Base-by-base conservation (phyloP, 495 filamentous ascomycete species). In the Aspergillus bridgeri region DNA sequence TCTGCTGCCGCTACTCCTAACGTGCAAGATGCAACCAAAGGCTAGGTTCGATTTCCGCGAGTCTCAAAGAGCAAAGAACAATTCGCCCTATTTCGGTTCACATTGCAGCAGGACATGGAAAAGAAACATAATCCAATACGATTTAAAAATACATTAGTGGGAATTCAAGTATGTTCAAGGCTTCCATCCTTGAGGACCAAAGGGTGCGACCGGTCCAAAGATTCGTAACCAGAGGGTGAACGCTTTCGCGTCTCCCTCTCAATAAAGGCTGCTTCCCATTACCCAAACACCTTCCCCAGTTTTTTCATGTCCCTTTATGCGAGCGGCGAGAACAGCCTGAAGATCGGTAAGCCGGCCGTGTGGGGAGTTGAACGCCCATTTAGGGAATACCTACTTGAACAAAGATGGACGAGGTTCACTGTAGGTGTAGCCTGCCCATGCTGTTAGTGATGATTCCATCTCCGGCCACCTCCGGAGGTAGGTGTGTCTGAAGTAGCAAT, bases 331-430 rank as follows among this genome's bases (percentile, higher is more conserved):
- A 91, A 84, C 47, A 91, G 76, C 70, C 88, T 90, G 13, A 15
- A 13, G 33, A 11, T 38, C n/a, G 33, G 33, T 38, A 38, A 38
- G 33, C 17, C 33, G 13, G 33, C 33, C 33, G 33, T 38, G 33
- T 15, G 33, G 33, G 33, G 3, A 15, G 33, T 38, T 15, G 33
- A 13, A 38, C 1, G n/a, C n/a, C 11, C 33, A 3, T 3, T 3
- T 2, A 11, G 29, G 33, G 33, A 38, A 38, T 1, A 54, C 68
- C 54, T 82, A 97, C 93, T 91, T 87, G 78, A 98, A 95, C 66
- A 98, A 72, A n/a, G 90, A 87, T 18, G 94, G 94, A 69, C 87
- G 85, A 20, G 94, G 94, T 65, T 91, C 87, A 79, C 92, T 97
- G 69, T 89, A 86, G 45, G 92, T 93, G 78, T 96, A 98, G 60